Evolutionary conservation across 768 basidiomycete genomes (phyloP).

Genomic region (Termitomyces sp.): DNA sequence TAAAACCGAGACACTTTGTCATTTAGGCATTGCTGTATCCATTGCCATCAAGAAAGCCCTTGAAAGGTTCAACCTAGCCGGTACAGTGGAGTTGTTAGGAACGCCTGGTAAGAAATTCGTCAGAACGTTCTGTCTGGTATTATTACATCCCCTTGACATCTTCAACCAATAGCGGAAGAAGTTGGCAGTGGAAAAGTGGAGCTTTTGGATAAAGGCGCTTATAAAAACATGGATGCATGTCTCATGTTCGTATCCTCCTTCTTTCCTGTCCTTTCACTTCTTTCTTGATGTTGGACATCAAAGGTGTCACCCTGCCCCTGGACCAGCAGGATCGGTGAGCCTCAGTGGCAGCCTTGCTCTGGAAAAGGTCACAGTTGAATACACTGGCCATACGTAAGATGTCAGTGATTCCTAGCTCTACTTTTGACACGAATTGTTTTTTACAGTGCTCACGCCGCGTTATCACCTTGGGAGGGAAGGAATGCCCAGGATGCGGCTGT

Average conservation of each 20-base stretch:
- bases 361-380: slow-evolving; percentile 58
- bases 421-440: too few relatives aligned
- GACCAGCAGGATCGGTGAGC: slow-evolving; percentile 64
- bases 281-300: neutral
- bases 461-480: slow-evolving; percentile 81
- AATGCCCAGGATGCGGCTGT: slow-evolving; percentile 87
- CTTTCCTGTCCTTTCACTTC: neutral
- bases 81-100: slow-evolving; percentile 71
- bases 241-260: slow-evolving; percentile 50
- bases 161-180: slow-evolving; percentile 58
- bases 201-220: slow-evolving; percentile 68
- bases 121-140: neutral
- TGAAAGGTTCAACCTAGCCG: slow-evolving; percentile 56
- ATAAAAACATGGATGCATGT: slow-evolving; percentile 73
- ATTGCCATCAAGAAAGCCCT: slow-evolving; percentile 62
- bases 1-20: slow-evolving; percentile 9
- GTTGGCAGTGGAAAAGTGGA: slow-evolving; percentile 71
- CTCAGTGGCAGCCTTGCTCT: slow-evolving; percentile 63
- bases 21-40: slow-evolving; percentile 61
- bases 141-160: neutral
- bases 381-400: slow-evolving; percentile 65
- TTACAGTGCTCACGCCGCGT: slow-evolving; percentile 67
- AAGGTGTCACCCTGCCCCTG: slow-evolving; percentile 87
- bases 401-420: too few relatives aligned
- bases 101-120: slow-evolving; percentile 56